Conservation (phyloP, 306 rosid species). For the Cucumis melo region DNA sequence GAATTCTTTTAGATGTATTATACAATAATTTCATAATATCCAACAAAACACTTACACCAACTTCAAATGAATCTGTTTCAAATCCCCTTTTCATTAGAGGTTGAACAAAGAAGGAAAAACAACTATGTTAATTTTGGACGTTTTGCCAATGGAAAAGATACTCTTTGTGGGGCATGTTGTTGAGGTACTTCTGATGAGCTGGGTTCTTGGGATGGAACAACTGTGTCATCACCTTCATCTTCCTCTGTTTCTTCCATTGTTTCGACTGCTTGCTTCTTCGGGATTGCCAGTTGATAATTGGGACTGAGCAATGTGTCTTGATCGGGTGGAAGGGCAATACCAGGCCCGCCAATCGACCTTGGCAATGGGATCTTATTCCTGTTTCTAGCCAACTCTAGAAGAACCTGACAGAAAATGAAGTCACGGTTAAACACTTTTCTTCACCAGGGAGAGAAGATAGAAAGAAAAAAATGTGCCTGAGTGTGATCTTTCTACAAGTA, state of each 20-base stretch:
- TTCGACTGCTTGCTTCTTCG: constrained; percentile 52
- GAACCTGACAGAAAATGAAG: constrained; percentile 27
- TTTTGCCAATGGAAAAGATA: constrained; percentile 60
- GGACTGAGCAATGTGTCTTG: constrained; percentile 69
- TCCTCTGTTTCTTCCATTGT: constrained; percentile 60
- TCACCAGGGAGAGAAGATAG: neutral
- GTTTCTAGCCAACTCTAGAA: constrained; percentile 68
- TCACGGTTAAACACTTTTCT: neutral
- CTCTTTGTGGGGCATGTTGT: constrained; percentile 52
- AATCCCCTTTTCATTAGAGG: neutral
- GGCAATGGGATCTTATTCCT: constrained; percentile 72
- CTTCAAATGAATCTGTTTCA: neutral
- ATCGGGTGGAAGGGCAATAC: constrained; percentile 61
- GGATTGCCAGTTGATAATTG: constrained; percentile 64
- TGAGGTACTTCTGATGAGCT: constrained; percentile 35
- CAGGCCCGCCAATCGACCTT: constrained; percentile 51
- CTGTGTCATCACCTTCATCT: constrained; percentile 47
- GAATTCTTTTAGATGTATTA: neutral
- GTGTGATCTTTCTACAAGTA: neutral
- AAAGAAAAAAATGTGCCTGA: neutral
- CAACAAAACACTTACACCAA: neutral
- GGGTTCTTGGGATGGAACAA: constrained; percentile 42
- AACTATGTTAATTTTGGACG: constrained; percentile 32
- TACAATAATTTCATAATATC: neutral
- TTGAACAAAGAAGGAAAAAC: neutral